These are phyloP conservation scores for Leishmania aethiopica DNA, from an alignment of 208 protist species.

Conservation along the genomic window DNA sequence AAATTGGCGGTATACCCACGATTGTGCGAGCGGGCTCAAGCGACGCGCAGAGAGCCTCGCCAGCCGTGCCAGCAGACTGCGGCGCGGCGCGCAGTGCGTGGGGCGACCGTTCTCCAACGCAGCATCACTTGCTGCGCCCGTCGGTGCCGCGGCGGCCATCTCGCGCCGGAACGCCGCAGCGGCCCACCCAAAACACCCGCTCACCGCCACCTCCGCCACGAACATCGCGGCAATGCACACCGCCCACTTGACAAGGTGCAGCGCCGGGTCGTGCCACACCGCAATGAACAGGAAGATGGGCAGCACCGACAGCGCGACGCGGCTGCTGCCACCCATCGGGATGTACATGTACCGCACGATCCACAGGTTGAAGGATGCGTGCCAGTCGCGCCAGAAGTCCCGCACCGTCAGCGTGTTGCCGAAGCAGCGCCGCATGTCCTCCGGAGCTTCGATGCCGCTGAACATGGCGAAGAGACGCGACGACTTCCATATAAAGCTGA, in stretches of 20 bases:
- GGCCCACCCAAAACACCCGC: constrained; percentile 24
- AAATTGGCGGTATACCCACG: constrained; percentile 22
- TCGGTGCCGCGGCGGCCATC: constrained; percentile 14
- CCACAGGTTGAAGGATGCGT: constrained; percentile 94
- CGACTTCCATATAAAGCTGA: constrained; percentile 83
- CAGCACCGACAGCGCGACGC: constrained; percentile 65
- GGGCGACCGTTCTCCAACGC: not conserved
- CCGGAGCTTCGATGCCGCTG: constrained; percentile 87
- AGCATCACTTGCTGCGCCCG: not conserved
- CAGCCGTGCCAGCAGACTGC: constrained; percentile 8
- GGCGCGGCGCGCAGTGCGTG: not conserved
- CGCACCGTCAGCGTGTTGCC: constrained; percentile 80
- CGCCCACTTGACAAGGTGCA: constrained; percentile 78
- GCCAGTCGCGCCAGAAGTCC: constrained; percentile 95
- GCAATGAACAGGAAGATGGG: constrained; percentile 94
- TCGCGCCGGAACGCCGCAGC: constrained; percentile 20
- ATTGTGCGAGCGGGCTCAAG: constrained; percentile 14
- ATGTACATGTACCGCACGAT: constrained; percentile 95
- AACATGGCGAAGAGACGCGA: constrained; percentile 80
- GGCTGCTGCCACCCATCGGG: constrained; percentile 78
- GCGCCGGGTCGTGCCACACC: constrained; percentile 91
- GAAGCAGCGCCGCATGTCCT: constrained; percentile 92
- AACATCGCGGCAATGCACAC: constrained; percentile 56
- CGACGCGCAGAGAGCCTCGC: constrained; percentile 17
- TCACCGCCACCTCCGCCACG: constrained; percentile 53